A percentile compares a stretch with the other conserved stretches of the same genome.
Conservation (phyloP, 495 filamentous ascomycete species). For the Trichoderma virens region DNA sequence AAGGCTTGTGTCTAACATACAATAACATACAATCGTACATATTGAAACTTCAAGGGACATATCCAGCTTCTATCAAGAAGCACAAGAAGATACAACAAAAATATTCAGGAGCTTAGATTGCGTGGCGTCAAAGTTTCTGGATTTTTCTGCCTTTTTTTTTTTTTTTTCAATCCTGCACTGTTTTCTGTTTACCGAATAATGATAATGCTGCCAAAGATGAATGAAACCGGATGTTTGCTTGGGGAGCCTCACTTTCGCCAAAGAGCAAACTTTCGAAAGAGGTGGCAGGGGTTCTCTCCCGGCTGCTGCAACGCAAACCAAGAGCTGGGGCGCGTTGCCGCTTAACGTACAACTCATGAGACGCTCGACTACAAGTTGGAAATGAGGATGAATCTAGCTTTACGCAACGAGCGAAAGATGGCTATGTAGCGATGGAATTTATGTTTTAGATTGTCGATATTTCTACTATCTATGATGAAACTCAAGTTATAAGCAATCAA, state of each 20-base stretch:
- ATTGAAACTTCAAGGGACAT: constrained; percentile 3
- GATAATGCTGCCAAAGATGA: not conserved
- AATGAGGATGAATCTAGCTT: not conserved
- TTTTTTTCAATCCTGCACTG: not conserved
- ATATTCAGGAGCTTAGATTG: not conserved
- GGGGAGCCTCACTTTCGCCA: not conserved
- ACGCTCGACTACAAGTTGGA: not conserved
- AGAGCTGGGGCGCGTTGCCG: constrained; percentile 7
- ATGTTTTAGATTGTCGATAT: not conserved
- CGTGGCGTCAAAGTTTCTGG: not conserved
- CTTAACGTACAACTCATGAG: not conserved
- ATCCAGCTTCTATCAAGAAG: not conserved
- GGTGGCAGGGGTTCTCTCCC: not conserved
- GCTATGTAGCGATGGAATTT: not conserved
- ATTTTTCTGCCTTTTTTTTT: not conserved
- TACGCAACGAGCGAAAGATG: not conserved
- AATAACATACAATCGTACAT: constrained; percentile 1
- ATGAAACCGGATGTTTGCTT: not conserved
- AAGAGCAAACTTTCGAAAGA: not conserved
- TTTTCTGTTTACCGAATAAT: not conserved
- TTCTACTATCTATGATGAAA: not conserved
- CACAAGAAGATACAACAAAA: not conserved
- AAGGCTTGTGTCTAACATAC: not conserved
- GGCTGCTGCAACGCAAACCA: constrained; percentile 11
- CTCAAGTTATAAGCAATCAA: too few relatives aligned